phyloP scores from a whole-genome alignment of 768 basidiomycete species.

The Pisolithus marmoratus region DNA sequence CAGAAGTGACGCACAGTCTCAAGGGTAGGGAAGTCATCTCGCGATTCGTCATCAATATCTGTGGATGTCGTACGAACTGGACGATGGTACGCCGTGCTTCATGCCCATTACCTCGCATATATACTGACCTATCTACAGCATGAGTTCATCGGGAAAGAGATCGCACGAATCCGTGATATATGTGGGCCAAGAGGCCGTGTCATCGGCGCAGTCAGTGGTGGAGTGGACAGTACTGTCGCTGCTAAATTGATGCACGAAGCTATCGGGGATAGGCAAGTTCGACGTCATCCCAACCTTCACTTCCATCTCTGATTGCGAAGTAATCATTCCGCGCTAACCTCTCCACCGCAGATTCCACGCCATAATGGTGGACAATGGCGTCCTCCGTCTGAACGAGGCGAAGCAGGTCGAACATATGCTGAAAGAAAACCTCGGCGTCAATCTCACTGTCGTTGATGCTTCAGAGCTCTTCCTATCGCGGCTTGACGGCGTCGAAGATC shows the following conservation, averaged over 20 bases:
- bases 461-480: conserved; percentile 88
- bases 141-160: conserved; percentile 97
- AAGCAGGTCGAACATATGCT: conserved; percentile 91
- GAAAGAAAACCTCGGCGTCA: conserved; percentile 88
- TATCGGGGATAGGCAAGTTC: conserved; percentile 83
- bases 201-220: conserved; percentile 95
- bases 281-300: background rate
- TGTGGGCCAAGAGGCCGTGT: conserved; percentile 94
- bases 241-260: conserved; percentile 99
- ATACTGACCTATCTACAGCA: conserved; percentile 45
- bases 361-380: conserved; percentile 99
- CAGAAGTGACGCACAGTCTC: conserved; percentile 93
- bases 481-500: conserved; percentile 90
- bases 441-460: conserved; percentile 92
- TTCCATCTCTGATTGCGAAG: background rate
- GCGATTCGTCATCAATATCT: conserved; percentile 79
- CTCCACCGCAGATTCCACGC: conserved; percentile 76
- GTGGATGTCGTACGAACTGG: conserved; percentile 78
- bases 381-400: conserved; percentile 87
- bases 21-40: conserved; percentile 87
- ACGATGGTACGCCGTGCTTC: conserved; percentile 65
- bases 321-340: background rate
- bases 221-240: conserved; percentile 96
- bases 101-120: conserved; percentile 5
- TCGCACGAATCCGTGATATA: conserved; percentile 86